Conservation (phyloP, 2,329 filamentous ascomycete species). For the Monilinia laxa region DNA sequence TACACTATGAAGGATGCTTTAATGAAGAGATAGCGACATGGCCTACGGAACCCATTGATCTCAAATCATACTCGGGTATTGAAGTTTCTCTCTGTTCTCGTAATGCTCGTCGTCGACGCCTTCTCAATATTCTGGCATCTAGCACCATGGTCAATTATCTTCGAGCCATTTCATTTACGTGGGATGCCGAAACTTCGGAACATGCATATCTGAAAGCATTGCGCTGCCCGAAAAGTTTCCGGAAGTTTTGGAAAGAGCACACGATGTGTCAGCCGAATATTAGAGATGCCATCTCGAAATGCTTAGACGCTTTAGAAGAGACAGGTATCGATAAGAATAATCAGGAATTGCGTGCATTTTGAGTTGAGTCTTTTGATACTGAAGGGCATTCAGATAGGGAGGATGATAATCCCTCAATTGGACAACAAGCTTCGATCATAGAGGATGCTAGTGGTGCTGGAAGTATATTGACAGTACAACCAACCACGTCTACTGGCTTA, state of each 20-base stretch:
- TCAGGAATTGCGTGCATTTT: constrained; percentile 25
- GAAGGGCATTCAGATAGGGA: constrained; percentile 26
- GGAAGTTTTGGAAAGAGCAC: constrained; percentile 24
- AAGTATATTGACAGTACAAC: not conserved
- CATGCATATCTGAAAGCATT: constrained; percentile 17
- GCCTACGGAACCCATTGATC: constrained; percentile 22
- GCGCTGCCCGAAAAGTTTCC: constrained; percentile 21
- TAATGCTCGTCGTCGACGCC: constrained; percentile 24
- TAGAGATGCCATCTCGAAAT: constrained; percentile 26
- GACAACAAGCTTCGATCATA: not conserved
- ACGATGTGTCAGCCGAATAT: constrained; percentile 20
- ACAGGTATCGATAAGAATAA: constrained; percentile 26
- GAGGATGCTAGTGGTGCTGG: not conserved
- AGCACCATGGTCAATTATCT: constrained; percentile 26
- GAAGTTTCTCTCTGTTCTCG: constrained; percentile 28
- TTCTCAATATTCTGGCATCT: constrained; percentile 24
- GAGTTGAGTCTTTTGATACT: constrained; percentile 26
- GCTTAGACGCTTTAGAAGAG: constrained; percentile 24
- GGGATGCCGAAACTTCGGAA: constrained; percentile 1
- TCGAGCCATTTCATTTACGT: not conserved
- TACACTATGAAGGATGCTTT: constrained; percentile 28
- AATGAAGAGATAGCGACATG: constrained; percentile 26
- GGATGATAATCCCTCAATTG: constrained; percentile 5
- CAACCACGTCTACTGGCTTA: not conserved
- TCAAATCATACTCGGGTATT: too few species aligned